Conservation (phyloP, 1,139 yeast genomes). For the Hemisphaericaspora xylanilytica region DNA sequence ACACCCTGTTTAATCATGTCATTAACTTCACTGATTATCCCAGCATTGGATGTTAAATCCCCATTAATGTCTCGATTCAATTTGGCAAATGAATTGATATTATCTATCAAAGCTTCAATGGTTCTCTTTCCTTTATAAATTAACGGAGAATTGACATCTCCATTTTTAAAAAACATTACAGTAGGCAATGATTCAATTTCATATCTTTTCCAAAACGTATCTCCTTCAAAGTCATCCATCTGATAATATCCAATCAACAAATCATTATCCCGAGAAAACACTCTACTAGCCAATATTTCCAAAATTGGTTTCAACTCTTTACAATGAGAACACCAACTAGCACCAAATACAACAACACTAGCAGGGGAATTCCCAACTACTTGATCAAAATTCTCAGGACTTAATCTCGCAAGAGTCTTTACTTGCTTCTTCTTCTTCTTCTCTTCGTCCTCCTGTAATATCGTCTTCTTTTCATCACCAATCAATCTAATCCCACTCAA, state of each 20-base stretch:
- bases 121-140: slow-evolving; percentile 41
- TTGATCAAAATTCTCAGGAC: slow-evolving; percentile 34
- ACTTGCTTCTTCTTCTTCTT: slow-evolving; percentile 9
- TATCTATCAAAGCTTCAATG: slow-evolving; percentile 42
- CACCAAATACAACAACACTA: slow-evolving; percentile 37
- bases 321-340: slow-evolving; percentile 32
- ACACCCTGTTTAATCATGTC: slow-evolving; percentile 9
- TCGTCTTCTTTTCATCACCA: slow-evolving; percentile 5
- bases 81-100: slow-evolving; percentile 51
- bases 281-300: slow-evolving; percentile 30
- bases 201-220: slow-evolving; percentile 41
- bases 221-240: slow-evolving; percentile 44
- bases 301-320: slow-evolving; percentile 27
- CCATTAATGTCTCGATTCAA: slow-evolving; percentile 55
- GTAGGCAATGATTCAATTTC: slow-evolving; percentile 52
- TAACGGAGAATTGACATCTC: slow-evolving; percentile 41
- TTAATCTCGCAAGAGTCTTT: slow-evolving; percentile 23
- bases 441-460: slow-evolving; percentile 2
- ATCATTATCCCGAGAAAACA: slow-evolving; percentile 30
- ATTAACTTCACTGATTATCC: slow-evolving; percentile 43
- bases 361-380: slow-evolving; percentile 26
- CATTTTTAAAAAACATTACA: slow-evolving; percentile 45
- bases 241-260: slow-evolving; percentile 17
- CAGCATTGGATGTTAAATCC: slow-evolving; percentile 49
- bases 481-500: slow-evolving; percentile 30